Evolutionary conservation across 106 monocot genomes (phyloP), one percentile per base, ranked within the genome.

Genomic region (Gastrodia elata): DNA sequence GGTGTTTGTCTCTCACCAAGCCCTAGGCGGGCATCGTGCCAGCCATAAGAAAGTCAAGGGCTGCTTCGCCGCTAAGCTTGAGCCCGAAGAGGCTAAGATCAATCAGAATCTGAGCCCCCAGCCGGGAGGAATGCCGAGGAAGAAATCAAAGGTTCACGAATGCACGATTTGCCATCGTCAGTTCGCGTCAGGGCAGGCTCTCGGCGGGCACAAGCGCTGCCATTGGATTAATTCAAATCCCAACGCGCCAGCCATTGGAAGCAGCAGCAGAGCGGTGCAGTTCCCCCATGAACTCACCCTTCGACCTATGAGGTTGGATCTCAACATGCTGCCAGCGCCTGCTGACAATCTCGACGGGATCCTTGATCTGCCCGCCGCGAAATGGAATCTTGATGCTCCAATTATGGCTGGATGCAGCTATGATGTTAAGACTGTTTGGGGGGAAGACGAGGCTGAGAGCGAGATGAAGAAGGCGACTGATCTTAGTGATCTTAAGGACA

Each of bases 31-130:
- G 5, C 91, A 91, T 76, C 78, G 91, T 0, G 87, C 91, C 20
- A 85, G 85, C 73, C 96, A 96, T 64, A 88, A 90, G 77, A 93
- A 93, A 68, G 88, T 91, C 15, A 88, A 81, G 46, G 89, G 87
- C 0, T 93, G 89, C 73, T 89, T 85, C 68, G 89, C 89, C 6
- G 83, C 85, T 7, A 79, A 77, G 70, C 79, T 83, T 13, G 13
- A 26, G 11, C 5, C 26, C 30, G 30, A 61, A 24, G 22, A n/a
- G 6, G 26, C 18, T 4, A 15, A 38, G 18, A 30, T n/a, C 28
- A 14, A 48, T 33, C 32, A 5, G 74, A 46, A 38, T n/a, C n/a
- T n/a, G n/a, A 34, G 59, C 13, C 72, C 71, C 1, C 27, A 35
- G 1, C 27, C 35, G n/a, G 42, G 69, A 0, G 39, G 49, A 5